A percentile compares a stretch with the other conserved stretches of the same genome.
phyloP scores from a whole-genome alignment of 2,329 filamentous ascomycete genomes.

The Microdochium trichocladiopsis region DNA sequence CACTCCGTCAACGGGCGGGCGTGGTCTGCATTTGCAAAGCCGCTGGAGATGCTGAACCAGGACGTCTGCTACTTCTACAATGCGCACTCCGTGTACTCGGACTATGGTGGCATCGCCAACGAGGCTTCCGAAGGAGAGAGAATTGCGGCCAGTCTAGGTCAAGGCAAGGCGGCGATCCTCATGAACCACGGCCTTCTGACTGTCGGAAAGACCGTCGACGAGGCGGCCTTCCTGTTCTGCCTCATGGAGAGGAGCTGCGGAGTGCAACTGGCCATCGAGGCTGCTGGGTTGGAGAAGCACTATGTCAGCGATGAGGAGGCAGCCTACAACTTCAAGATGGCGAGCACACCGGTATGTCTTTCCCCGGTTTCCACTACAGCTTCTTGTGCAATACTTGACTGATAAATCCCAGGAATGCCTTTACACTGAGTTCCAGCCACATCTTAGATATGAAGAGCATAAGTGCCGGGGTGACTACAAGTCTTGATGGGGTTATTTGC shows the following conservation, averaged over 20 bases:
- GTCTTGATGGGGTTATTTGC: neutral
- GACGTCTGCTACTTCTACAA: conserved; percentile 52
- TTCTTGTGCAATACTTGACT: neutral
- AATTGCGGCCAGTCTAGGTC: conserved; percentile 49
- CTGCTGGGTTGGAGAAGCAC: conserved; percentile 16
- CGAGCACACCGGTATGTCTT: neutral
- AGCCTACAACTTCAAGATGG: conserved; percentile 6
- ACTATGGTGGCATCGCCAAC: conserved; percentile 56
- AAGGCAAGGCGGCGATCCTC: conserved; percentile 47
- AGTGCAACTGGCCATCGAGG: conserved; percentile 50
- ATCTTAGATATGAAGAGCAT: neutral
- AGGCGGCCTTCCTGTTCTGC: conserved; percentile 57
- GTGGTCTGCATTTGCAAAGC: conserved; percentile 48
- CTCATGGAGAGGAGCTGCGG: conserved; percentile 55
- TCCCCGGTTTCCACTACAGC: neutral
- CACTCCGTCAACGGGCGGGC: conserved; percentile 54
- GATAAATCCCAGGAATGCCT: neutral
- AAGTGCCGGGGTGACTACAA: neutral
- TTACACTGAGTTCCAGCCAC: neutral
- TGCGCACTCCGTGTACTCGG: conserved; percentile 49
- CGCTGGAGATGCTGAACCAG: conserved; percentile 56
- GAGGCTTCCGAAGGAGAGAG: conserved; percentile 48
- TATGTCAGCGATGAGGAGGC: conserved; percentile 20
- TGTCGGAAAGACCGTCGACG: conserved; percentile 55
- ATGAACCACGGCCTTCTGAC: conserved; percentile 59